Evolutionary conservation across 805 yeast genomes (phyloP).

Genomic region (Priceomyces carsonii): DNA sequence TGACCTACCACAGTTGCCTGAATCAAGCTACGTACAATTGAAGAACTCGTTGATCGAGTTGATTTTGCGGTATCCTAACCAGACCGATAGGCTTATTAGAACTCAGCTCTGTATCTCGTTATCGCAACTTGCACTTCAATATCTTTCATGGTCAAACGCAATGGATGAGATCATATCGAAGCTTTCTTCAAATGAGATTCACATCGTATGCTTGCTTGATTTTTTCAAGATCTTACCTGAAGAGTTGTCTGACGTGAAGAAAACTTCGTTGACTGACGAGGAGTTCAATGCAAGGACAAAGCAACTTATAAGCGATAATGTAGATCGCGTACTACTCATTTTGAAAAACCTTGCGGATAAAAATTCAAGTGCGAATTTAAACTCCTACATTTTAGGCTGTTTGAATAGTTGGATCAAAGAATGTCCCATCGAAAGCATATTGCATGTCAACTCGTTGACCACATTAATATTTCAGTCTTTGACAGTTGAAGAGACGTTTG

Average conservation of each 20-base stretch:
- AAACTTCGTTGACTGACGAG: slow-evolving; percentile 77
- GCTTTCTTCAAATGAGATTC: slow-evolving; percentile 40
- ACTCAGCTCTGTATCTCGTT: slow-evolving; percentile 82
- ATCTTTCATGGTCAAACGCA: slow-evolving; percentile 69
- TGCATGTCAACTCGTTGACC: slow-evolving; percentile 64
- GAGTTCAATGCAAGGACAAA: slow-evolving; percentile 69
- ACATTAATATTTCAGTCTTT: slow-evolving; percentile 60
- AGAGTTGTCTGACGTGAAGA: slow-evolving; percentile 76
- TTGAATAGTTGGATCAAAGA: slow-evolving; percentile 91
- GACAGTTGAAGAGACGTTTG: slow-evolving; percentile 71
- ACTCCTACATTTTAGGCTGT: slow-evolving; percentile 62
- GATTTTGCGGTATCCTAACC: slow-evolving; percentile 44
- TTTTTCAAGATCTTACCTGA: slow-evolving; percentile 89
- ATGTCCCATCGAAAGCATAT: slow-evolving; percentile 69
- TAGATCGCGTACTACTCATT: slow-evolving; percentile 64
- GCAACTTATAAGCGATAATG: slow-evolving; percentile 64
- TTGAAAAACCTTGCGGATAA: slow-evolving; percentile 49
- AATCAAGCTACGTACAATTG: slow-evolving; percentile 54
- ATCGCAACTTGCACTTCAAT: slow-evolving; percentile 81
- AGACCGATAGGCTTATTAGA: slow-evolving; percentile 56
- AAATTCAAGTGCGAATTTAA: slow-evolving; percentile 29
- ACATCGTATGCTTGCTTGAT: slow-evolving; percentile 59
- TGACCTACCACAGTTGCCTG: slow-evolving; percentile 78
- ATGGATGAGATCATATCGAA: slow-evolving; percentile 61
- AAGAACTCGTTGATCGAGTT: slow-evolving; percentile 67